phyloP scores from a whole-genome alignment of 2,329 filamentous ascomycete species.

The Parafenestella ontariensis region DNA sequence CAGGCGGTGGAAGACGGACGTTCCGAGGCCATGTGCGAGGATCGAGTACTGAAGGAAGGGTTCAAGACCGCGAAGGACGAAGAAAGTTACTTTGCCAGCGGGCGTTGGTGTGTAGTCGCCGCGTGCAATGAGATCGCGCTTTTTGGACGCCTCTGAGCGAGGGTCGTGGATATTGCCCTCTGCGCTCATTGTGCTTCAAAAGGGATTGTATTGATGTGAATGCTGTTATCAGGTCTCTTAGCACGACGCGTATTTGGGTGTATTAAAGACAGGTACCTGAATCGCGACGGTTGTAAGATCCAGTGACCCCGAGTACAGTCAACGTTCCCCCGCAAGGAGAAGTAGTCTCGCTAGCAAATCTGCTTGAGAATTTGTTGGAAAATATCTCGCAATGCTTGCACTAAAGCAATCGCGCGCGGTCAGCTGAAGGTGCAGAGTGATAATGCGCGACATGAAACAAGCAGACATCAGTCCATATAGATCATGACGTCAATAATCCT shows the following conservation, averaged over 20 bases:
- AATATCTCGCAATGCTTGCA: not conserved
- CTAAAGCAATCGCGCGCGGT: not conserved
- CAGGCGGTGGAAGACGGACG: slow-evolving; percentile 54
- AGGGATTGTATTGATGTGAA: not conserved
- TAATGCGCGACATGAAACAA: not conserved
- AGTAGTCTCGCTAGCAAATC: not conserved
- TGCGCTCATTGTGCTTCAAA: slow-evolving; percentile 7
- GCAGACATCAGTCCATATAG: not conserved
- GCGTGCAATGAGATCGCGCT: slow-evolving; percentile 49
- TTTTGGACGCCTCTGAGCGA: slow-evolving; percentile 39
- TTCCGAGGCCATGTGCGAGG: slow-evolving; percentile 53
- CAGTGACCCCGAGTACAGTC: not conserved
- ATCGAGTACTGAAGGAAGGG: slow-evolving; percentile 59
- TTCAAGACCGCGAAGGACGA: slow-evolving; percentile 57
- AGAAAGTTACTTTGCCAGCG: slow-evolving; percentile 51
- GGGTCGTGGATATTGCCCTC: slow-evolving; percentile 30
- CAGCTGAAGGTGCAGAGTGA: not conserved
- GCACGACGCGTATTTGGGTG: too few relatives aligned
- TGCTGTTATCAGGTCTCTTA: not conserved
- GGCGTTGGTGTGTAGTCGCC: slow-evolving; percentile 51
- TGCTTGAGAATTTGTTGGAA: not conserved
- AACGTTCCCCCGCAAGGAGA: not conserved
- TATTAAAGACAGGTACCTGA: too few relatives aligned
- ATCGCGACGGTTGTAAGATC: too few relatives aligned
- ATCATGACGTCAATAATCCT: not conserved